Conservation (phyloP, 1,139 yeast genomes). For the Martiniozyma asiatica region DNA sequence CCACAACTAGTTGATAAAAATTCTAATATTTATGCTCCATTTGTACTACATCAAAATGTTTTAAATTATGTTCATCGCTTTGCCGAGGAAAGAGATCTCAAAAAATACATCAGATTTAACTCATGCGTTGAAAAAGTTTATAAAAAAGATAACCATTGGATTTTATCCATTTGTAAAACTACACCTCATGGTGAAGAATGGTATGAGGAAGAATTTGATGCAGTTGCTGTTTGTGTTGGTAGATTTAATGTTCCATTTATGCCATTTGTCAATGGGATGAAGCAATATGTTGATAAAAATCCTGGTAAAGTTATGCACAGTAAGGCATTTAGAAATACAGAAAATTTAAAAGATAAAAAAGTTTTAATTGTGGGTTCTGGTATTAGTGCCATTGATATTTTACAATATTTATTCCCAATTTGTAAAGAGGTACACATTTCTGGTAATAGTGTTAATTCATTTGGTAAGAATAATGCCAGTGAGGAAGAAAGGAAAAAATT, state of each 20-base stretch:
- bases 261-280: slow-evolving; percentile 32
- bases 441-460: not conserved
- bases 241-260: slow-evolving; percentile 34
- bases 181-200: slow-evolving; percentile 19
- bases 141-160: slow-evolving; percentile 15
- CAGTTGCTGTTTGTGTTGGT: slow-evolving; percentile 34
- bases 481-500: too few species aligned
- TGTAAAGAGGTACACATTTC: slow-evolving; percentile 30
- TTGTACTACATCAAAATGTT: slow-evolving; percentile 26
- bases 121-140: slow-evolving; percentile 30
- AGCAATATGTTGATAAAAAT: slow-evolving; percentile 24
- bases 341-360: slow-evolving; percentile 26
- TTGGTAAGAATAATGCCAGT: too few species aligned
- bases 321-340: slow-evolving; percentile 30
- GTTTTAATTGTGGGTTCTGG: slow-evolving; percentile 41
- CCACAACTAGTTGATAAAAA: slow-evolving; percentile 3
- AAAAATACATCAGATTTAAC: slow-evolving; percentile 26
- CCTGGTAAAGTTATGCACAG: slow-evolving; percentile 32
- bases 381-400: slow-evolving; percentile 37
- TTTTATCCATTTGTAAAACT: slow-evolving; percentile 9
- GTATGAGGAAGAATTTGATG: slow-evolving; percentile 30
- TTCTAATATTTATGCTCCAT: slow-evolving; percentile 31
- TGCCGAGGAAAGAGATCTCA: slow-evolving; percentile 21
- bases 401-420: slow-evolving; percentile 37
- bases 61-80: slow-evolving; percentile 22